Base-by-base conservation (phyloP, 1,284 basidiomycete species). In the Apiotrichum sp. region DNA sequence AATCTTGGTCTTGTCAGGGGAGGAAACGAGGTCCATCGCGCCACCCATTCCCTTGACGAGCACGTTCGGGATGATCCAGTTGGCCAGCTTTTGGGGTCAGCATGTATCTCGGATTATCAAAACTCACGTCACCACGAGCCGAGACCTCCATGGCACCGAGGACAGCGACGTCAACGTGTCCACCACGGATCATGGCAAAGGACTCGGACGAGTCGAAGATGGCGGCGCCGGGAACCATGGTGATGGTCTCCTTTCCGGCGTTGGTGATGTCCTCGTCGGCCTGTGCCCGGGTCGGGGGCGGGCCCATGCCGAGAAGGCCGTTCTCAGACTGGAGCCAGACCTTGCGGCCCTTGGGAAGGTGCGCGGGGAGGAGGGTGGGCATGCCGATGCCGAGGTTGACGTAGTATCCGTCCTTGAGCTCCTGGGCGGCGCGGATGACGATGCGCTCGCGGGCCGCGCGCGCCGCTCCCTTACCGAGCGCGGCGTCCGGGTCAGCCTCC, bases 51-150 rank as follows among this genome's bases (percentile, higher is more conserved):
- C 86, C 80, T 87, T 89, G 45, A 89, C 82, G 67, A 90, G 81
- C 78, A 92, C 91, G 35, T 89, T 89, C 2, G 91, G 92, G 63
- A 95, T 89, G 88, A 95, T 96, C 74, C 91, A 96, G 79, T 96
- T 96, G 48, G 93, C 93, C 61, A 97, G 86, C 70, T 22, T 22
- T 22, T 22, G 22, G 22, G 22, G 22, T 22, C 22, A 22, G 22
- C 22, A 22, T 22, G 22, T 22, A 22, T 22, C 22, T 22, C 22
- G 22, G 22, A 22, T 22, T 22, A 22, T 22, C 22, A 22, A 22
- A 22, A 22, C 22, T 22, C 22, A 22, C 22, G 22, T 22, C 22
- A 22, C 22, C 22, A 22, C 22, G 96, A 92, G 52, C 93, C 93
- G 13, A 84, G 52, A 96, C 92, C 80, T 96, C 86, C 84, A 96